phyloP scores from a whole-genome alignment of 2,329 filamentous ascomycete genomes.

The Teratosphaeria gauchensis region DNA sequence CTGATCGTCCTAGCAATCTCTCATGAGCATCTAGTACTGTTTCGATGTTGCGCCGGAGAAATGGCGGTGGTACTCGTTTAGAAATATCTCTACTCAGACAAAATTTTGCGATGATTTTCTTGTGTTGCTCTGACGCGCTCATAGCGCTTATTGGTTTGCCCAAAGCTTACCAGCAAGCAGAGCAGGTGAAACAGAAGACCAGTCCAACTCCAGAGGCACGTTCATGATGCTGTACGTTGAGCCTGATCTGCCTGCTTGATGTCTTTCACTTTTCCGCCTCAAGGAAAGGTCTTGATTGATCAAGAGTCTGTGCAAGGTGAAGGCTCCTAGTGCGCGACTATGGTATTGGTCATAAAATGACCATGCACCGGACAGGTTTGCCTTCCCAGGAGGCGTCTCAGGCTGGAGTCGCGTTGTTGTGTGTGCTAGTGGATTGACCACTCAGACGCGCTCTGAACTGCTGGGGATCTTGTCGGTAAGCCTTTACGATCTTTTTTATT shows the following conservation, averaged over 20 bases:
- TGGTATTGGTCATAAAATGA: too few relatives aligned
- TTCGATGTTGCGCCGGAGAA: conserved; percentile 25
- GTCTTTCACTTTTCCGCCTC: background rate
- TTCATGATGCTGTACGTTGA: background rate
- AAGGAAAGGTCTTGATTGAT: too few relatives aligned
- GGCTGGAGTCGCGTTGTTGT: too few relatives aligned
- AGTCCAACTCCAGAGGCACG: background rate
- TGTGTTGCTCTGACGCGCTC: conserved; percentile 7
- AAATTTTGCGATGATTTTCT: conserved; percentile 8
- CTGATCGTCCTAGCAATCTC: background rate
- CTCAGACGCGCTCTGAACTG: too few relatives aligned
- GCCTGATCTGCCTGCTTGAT: background rate
- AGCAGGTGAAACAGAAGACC: background rate
- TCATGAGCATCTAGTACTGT: conserved; percentile 20
- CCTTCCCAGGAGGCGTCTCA: too few relatives aligned
- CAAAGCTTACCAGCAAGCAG: background rate
- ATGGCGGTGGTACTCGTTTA: conserved; percentile 7
- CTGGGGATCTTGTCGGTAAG: too few relatives aligned
- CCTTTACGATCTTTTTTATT: background rate
- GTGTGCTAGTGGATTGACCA: too few relatives aligned
- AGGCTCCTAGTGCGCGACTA: too few relatives aligned
- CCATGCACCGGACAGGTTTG: too few relatives aligned
- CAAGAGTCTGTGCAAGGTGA: too few relatives aligned
- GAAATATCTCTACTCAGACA: conserved; percentile 9
- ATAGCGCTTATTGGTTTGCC: conserved; percentile 5